Base-by-base conservation (phyloP, 345 rosid species). In the Lumnitzera littorea region DNA sequence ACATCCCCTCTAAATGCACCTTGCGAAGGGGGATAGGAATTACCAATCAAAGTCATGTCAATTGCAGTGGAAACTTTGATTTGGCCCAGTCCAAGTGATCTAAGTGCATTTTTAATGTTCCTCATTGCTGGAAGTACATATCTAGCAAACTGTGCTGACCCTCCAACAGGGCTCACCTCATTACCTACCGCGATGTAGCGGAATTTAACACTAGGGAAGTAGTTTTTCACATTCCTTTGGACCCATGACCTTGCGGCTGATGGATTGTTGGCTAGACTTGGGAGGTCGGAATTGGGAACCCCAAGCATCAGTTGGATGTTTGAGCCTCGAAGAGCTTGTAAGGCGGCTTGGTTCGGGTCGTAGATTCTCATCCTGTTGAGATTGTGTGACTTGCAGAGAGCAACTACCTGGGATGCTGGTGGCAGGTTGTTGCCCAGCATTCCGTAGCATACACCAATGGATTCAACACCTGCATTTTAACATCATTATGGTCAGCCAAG, bases 341-440 rank as follows among this genome's bases (percentile, higher is more conserved):
- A 67, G 53, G 78, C 78, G 17, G 56, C 66, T 17, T 51, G 72
- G 14, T 73, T 70, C 1, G 80, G 80, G 59, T 73, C 78, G 12
- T 79, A 79, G 60, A 79, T 55, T 48, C 80, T 65, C 84, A 79
- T 79, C 54, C 74, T 58, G 60, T 48, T 60, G 58, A 79, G 73
- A 68, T 69, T 76, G 43, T 57, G 16, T 52, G 77, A 68, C 15
- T 58, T 73, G 76, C 65, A 79, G 10, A 79, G 72, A 9, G 58
- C 16, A 20, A 70, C 36, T 24, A 79, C 84, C 46, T 71, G 70
- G 8, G 50, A 2, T 12, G 68, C 24, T 0, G 75, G 24, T 29
- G 84, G 84, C 13, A 79, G 78, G 76, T 79, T 79, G 74, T 73
- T 79, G 2, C 84, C 84, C 12, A 73, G 50, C 78, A 76, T 79